Percentiles rank a stretch among this genome's conserved stretches.
Conservation (phyloP, 129 eudicot species). For the Lactuca saligna region DNA sequence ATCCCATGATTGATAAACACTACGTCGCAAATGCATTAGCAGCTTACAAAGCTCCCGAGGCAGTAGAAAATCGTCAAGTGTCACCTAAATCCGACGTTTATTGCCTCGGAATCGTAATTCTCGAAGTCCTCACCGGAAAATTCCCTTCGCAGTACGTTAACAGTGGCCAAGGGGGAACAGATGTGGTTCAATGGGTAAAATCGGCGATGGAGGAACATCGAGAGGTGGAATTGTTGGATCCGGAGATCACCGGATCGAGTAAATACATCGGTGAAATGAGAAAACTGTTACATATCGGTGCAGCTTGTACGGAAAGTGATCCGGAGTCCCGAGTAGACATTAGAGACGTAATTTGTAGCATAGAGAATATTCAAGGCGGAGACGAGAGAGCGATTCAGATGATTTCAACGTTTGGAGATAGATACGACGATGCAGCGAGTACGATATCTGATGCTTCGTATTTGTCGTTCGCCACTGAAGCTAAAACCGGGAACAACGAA, state of each 20-base stretch:
- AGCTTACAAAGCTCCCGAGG: conserved; percentile 80
- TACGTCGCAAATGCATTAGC: conserved; percentile 42
- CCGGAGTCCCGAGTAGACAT: conserved; percentile 50
- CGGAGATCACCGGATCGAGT: conserved; percentile 47
- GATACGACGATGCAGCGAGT: conserved; percentile 31
- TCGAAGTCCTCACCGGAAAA: conserved; percentile 73
- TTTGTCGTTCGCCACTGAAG: conserved; percentile 16
- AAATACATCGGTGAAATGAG: conserved; percentile 40
- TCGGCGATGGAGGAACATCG: conserved; percentile 58
- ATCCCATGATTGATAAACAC: conserved; percentile 31
- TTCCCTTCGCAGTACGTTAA: conserved; percentile 51
- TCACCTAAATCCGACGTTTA: conserved; percentile 71
- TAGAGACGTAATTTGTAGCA: conserved; percentile 40
- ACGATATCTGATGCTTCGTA: conserved; percentile 29
- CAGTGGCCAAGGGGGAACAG: conserved; percentile 62
- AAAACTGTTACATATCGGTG: conserved; percentile 55
- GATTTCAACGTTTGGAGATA: conserved; percentile 22
- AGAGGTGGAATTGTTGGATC: conserved; percentile 60
- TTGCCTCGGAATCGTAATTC: conserved; percentile 73
- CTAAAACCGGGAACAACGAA: conserved; percentile 20
- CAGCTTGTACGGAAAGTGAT: conserved; percentile 51
- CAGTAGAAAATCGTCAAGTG: conserved; percentile 30
- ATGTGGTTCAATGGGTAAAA: conserved; percentile 56
- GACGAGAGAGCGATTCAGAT: conserved; percentile 29
- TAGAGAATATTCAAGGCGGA: conserved; percentile 47